Percentiles rank a stretch among this genome's conserved stretches.
phyloP scores from a whole-genome alignment of 2,329 filamentous ascomycete species.

The Nothophoma quercina region DNA sequence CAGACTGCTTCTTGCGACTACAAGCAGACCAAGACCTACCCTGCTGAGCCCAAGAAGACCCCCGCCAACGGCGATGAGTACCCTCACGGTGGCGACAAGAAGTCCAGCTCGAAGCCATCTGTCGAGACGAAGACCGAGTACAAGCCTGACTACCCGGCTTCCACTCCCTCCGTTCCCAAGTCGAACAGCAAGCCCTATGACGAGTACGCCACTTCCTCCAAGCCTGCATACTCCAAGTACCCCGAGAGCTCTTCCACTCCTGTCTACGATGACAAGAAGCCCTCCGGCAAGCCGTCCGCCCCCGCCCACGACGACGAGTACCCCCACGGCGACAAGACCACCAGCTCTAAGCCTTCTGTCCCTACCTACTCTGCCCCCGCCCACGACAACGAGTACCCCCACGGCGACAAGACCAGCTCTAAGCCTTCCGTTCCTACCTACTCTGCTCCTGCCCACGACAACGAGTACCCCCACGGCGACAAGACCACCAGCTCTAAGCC shows the following conservation, averaged over 20 bases:
- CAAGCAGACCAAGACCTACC: slow-evolving; percentile 31
- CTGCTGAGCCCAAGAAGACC: slow-evolving; percentile 21
- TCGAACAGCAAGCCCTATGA: not conserved
- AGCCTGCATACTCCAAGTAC: slow-evolving; percentile 3
- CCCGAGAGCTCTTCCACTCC: slow-evolving; percentile 5
- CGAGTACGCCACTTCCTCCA: slow-evolving; percentile 4
- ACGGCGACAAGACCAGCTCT: not conserved
- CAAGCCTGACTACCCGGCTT: not conserved
- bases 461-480: not conserved
- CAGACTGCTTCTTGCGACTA: slow-evolving; percentile 41
- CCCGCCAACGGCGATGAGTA: slow-evolving; percentile 16
- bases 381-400: slow-evolving; percentile 1
- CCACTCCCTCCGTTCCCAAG: not conserved
- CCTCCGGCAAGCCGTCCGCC: not conserved
- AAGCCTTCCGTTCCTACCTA: not conserved
- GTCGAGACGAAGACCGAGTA: not conserved
- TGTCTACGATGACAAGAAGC: not conserved
- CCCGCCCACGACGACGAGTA: not conserved
- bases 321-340: not conserved
- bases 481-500: not conserved
- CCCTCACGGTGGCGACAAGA: slow-evolving; percentile 11
- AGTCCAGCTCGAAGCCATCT: no score
- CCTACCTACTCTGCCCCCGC: not conserved
- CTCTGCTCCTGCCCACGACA: not conserved
- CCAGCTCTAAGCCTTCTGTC: slow-evolving; percentile 2